Percentiles rank a stretch among this genome's conserved stretches.
Evolutionary conservation across 257 asterid genomes (phyloP).

Genomic region (Solanum sitiens): DNA sequence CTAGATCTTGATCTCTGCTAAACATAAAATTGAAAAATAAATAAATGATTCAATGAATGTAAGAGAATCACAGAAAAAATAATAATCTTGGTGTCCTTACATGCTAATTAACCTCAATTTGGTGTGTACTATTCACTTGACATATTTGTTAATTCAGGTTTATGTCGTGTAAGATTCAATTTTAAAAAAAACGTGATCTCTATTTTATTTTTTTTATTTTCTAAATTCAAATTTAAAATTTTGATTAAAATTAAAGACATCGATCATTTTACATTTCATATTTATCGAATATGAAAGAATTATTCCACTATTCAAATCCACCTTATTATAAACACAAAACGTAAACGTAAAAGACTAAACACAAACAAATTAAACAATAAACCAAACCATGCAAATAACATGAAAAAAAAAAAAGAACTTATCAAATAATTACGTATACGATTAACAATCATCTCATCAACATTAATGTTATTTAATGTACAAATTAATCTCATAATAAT

Average conservation of each 20-base stretch:
- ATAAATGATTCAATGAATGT: background rate
- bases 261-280: no score
- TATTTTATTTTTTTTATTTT: no score
- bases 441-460: background rate
- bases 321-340: background rate
- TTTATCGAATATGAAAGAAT: no score
- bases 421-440: background rate
- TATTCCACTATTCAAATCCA: background rate
- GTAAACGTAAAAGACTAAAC: background rate
- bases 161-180: background rate
- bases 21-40: background rate
- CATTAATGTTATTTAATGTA: background rate
- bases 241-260: no score
- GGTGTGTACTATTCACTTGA: background rate
- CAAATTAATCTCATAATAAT: background rate
- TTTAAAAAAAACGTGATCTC: no score
- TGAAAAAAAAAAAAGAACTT: background rate
- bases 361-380: background rate
- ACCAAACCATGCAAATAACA: background rate
- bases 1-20: background rate
- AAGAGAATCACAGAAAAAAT: background rate
- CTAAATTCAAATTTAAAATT: no score
- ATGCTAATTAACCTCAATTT: background rate
- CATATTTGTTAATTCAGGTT: background rate
- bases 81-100: background rate